A percentile compares a stretch with the other conserved stretches of the same genome.
Evolutionary conservation across 1,284 basidiomycete species (phyloP).

Genomic region (Afroboletus lepidellus): DNA sequence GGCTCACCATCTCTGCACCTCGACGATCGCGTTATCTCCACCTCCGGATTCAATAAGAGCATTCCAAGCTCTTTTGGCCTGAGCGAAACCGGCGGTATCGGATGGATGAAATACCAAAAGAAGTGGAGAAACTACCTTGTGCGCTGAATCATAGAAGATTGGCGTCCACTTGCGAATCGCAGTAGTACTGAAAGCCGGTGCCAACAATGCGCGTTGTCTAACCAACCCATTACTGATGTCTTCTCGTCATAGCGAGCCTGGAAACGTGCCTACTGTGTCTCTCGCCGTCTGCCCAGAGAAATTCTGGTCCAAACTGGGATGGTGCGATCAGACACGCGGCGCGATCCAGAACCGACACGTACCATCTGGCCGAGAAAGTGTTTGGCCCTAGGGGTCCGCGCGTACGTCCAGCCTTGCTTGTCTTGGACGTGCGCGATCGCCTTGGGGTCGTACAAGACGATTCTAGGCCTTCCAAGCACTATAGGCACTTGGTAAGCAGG

Average conservation of each 20-base stretch:
- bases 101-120: background rate
- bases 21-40: constrained; percentile 38
- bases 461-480: constrained; percentile 38
- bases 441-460: constrained; percentile 53
- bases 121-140: constrained; percentile 40
- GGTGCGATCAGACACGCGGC: background rate
- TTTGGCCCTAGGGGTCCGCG: constrained; percentile 38
- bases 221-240: background rate
- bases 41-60: constrained; percentile 39
- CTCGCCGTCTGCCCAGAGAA: constrained; percentile 20
- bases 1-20: constrained; percentile 43
- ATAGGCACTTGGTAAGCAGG: constrained; percentile 43
- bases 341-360: background rate
- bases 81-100: background rate
- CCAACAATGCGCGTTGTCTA: constrained; percentile 38
- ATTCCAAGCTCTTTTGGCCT: constrained; percentile 53
- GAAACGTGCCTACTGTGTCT: constrained; percentile 7
- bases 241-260: too few relatives aligned
- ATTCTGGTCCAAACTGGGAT: constrained; percentile 19
- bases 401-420: constrained; percentile 49
- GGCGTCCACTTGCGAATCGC: constrained; percentile 16
- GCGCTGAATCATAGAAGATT: constrained; percentile 39
- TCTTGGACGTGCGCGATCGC: constrained; percentile 53
- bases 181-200: constrained; percentile 8
- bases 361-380: constrained; percentile 45